These are phyloP conservation scores for Funneliformis caledonium DNA, from an alignment of 371 early-diverging fungal genomes.

Conservation along the genomic window DNA sequence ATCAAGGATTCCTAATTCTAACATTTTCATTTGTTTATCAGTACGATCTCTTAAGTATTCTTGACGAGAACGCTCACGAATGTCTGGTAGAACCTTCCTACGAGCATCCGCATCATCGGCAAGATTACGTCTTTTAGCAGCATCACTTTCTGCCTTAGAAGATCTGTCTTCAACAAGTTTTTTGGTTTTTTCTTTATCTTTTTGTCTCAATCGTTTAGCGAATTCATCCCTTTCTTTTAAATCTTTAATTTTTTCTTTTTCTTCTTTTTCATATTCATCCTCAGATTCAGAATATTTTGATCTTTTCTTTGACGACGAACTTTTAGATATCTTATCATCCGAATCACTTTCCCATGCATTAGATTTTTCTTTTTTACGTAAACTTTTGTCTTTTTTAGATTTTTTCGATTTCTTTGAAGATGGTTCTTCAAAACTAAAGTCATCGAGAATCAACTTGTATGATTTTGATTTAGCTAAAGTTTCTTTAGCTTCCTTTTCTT, in stretches of 20 bases:
- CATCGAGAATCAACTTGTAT: constrained; percentile 8
- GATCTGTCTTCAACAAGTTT: constrained; percentile 83
- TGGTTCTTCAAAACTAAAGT: not conserved
- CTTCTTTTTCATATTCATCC: constrained; percentile 54
- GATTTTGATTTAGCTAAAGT: not conserved
- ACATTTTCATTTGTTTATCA: constrained; percentile 75
- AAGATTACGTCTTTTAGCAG: constrained; percentile 71
- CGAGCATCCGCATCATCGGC: constrained; percentile 82
- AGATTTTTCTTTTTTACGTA: constrained; percentile 61
- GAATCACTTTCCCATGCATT: constrained; percentile 58
- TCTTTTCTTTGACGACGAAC: constrained; percentile 42
- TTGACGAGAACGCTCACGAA: constrained; percentile 87
- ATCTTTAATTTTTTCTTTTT: constrained; percentile 66
- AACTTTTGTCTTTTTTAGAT: constrained; percentile 56
- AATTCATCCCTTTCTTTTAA: constrained; percentile 90
- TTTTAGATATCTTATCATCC: constrained; percentile 59
- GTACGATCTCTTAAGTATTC: constrained; percentile 91
- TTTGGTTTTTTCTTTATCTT: constrained; percentile 83
- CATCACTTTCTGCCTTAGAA: constrained; percentile 73
- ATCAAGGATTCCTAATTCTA: constrained; percentile 81
- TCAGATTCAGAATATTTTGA: constrained; percentile 46
- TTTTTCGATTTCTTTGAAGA: constrained; percentile 39
- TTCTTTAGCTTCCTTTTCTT: constrained; percentile 29
- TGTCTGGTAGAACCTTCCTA: constrained; percentile 63
- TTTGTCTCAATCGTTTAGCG: constrained; percentile 79